These are phyloP conservation scores for Trebouxia gelatinosa DNA, from an alignment of 163 green algal genomes.

Conservation along the genomic window DNA sequence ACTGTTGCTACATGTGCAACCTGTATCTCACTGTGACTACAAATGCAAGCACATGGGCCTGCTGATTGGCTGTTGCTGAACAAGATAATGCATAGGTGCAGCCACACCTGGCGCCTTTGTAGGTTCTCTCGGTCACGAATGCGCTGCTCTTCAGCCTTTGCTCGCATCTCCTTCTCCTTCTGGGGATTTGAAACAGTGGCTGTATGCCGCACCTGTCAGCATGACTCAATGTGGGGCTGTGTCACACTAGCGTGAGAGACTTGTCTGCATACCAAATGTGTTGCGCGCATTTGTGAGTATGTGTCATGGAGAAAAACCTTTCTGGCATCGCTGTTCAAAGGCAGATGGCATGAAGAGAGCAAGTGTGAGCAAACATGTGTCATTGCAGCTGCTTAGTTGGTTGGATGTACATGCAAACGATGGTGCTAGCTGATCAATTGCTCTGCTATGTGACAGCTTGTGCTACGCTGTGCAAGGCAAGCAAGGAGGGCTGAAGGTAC, in stretches of 20 bases:
- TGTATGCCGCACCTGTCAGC: conserved; percentile 40
- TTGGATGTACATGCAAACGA: no score
- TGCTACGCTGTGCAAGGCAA: no score
- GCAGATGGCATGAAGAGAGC: neutral
- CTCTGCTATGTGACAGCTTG: no score
- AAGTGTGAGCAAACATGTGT: neutral
- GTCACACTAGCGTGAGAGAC: no score
- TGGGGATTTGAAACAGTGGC: conserved; percentile 58
- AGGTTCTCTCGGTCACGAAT: conserved; percentile 48
- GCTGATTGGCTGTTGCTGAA: neutral
- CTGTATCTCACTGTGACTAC: neutral
- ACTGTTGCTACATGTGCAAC: neutral
- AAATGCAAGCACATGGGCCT: neutral
- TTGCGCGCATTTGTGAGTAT: no score
- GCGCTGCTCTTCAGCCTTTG: conserved; percentile 59
- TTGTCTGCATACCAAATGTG: neutral
- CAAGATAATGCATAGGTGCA: neutral
- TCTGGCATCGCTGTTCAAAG: neutral
- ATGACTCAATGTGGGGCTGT: no score
- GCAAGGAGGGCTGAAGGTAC: no score
- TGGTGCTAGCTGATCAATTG: no score
- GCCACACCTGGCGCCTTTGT: conserved; percentile 18
- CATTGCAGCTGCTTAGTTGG: neutral
- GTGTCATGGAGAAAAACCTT: neutral
- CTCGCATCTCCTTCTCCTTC: conserved; percentile 52